Conservation (phyloP, 768 basidiomycete species). For the Rhodosporidiobolus sp. region DNA sequence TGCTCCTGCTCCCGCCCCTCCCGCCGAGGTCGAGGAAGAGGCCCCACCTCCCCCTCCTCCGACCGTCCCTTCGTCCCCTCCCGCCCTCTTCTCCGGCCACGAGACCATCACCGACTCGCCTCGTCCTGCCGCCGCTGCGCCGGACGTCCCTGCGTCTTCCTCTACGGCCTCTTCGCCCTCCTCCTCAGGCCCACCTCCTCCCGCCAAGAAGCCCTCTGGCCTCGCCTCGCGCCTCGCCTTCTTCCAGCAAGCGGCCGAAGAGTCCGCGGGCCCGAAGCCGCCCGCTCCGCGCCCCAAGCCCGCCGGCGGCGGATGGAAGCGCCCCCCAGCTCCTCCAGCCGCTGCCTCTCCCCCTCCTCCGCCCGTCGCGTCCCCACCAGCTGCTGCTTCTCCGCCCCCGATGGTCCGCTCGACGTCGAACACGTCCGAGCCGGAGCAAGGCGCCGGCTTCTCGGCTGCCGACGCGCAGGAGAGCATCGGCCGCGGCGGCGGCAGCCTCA, state of each 20-base stretch:
- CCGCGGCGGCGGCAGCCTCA: slow-evolving; percentile 65
- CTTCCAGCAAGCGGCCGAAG: slow-evolving; percentile 13
- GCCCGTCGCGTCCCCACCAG: neutral
- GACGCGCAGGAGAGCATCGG: slow-evolving; percentile 86
- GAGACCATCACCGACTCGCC: neutral
- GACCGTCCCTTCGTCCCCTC: neutral
- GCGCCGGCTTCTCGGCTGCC: slow-evolving; percentile 55
- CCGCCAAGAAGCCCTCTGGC: slow-evolving; percentile 31
- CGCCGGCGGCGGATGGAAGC: slow-evolving; percentile 7
- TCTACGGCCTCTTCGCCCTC: neutral
- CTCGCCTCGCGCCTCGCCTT: slow-evolving; percentile 28
- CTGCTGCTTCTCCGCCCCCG: neutral
- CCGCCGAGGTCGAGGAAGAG: neutral
- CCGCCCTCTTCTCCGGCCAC: neutral
- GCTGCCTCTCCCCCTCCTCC: neutral
- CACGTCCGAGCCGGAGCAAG: slow-evolving; percentile 15
- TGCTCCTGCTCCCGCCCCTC: neutral
- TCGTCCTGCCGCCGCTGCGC: neutral
- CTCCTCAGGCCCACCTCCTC: neutral
- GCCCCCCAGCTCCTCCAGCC: neutral
- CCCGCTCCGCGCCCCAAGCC: slow-evolving; percentile 14
- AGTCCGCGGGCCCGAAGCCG: neutral
- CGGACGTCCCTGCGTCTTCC: neutral
- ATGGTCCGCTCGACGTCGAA: neutral
- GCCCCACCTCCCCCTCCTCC: slow-evolving; percentile 5